These are phyloP conservation scores for Porogramme epimiltina DNA, from an alignment of 1,284 basidiomycete species.

Conservation along the genomic window DNA sequence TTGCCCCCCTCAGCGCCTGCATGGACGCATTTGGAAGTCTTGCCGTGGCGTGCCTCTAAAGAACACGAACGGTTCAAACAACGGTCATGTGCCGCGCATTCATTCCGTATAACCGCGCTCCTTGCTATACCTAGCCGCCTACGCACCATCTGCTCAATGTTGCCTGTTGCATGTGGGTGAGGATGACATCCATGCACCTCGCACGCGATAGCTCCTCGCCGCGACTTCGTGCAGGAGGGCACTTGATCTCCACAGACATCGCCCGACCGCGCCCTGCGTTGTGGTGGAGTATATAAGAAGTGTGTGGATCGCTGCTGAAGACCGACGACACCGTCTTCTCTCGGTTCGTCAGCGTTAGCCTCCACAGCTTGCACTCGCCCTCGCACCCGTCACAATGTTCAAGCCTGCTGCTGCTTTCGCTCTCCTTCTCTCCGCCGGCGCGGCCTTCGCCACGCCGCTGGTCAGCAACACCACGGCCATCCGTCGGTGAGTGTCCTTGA, in stretches of 20 bases:
- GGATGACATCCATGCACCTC: background rate
- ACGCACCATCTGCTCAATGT: slow-evolving; percentile 2
- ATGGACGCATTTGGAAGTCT: background rate
- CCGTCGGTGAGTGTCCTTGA: background rate
- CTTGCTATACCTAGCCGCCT: background rate
- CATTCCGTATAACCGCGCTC: no score
- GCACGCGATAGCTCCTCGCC: slow-evolving; percentile 1
- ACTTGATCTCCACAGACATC: background rate
- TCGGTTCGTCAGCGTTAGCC: slow-evolving; percentile 5
- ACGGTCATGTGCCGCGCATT: no score
- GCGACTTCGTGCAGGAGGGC: background rate
- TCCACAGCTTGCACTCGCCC: slow-evolving; percentile 3
- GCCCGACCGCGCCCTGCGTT: background rate
- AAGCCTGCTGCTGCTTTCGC: slow-evolving; percentile 10
- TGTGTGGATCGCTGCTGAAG: background rate
- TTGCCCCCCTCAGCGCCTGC: background rate
- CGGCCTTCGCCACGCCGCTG: slow-evolving; percentile 4
- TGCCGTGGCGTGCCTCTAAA: background rate
- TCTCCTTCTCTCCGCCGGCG: slow-evolving; percentile 10
- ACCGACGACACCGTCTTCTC: slow-evolving; percentile 4
- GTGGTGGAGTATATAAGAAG: slow-evolving; percentile 2
- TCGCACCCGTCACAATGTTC: slow-evolving; percentile 14
- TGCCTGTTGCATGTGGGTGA: slow-evolving; percentile 4
- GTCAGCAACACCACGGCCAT: slow-evolving; percentile 2
- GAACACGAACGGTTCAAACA: no score